Conservation (phyloP, 257 asterid species). For the Pogostemon cablin region DNA sequence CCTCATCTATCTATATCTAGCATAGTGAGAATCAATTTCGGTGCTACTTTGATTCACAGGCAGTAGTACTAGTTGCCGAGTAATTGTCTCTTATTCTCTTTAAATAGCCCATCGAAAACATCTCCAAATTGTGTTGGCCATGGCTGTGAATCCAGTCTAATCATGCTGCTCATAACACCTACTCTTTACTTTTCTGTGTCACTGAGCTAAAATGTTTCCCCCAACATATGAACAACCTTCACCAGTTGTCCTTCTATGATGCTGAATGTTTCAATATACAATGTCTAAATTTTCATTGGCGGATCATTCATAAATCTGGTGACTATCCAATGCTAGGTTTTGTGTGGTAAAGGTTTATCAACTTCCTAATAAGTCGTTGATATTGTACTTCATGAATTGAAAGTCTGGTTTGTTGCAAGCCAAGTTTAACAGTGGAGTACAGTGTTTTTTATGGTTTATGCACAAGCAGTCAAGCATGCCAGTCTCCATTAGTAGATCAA, state of each 20-base stretch:
- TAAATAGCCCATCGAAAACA: background rate
- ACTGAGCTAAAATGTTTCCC: background rate
- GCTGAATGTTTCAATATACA: background rate
- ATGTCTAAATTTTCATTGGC: background rate
- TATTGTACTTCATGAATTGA: background rate
- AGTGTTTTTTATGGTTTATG: too few relatives aligned
- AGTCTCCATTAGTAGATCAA: too few relatives aligned
- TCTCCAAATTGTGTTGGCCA: background rate
- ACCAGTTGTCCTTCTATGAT: background rate
- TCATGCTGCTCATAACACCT: background rate
- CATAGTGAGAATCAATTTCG: too few relatives aligned
- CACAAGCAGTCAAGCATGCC: too few relatives aligned
- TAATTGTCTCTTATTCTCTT: background rate
- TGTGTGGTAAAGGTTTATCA: slow-evolving; percentile 1
- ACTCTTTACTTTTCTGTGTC: background rate
- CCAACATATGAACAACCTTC: background rate
- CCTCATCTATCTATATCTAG: background rate
- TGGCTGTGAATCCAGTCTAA: too few relatives aligned
- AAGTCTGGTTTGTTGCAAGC: too few relatives aligned
- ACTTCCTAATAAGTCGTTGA: background rate
- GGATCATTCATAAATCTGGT: background rate
- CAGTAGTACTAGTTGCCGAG: background rate
- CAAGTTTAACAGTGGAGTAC: too few relatives aligned
- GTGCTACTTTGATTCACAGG: background rate
- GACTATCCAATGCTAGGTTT: background rate